A percentile compares a stretch with the other conserved stretches of the same genome.
Conservation (phyloP, 2,329 filamentous ascomycete genomes). For the Neonectria sp. region DNA sequence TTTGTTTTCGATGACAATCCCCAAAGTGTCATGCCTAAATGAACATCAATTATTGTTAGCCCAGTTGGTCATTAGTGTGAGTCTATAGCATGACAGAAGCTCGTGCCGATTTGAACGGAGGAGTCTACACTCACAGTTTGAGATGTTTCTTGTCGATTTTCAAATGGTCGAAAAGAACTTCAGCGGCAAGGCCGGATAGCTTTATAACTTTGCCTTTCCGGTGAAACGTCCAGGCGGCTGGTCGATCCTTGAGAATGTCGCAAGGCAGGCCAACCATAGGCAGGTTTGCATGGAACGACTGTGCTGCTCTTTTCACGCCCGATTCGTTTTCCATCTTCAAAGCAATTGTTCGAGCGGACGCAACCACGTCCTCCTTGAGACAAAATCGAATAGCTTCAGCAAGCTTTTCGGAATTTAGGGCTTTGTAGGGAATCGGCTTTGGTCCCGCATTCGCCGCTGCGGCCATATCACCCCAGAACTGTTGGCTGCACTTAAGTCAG, state of each 20-base stretch:
- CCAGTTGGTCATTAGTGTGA: too few species aligned
- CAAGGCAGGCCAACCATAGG: slow-evolving; percentile 35
- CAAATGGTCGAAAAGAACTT: slow-evolving; percentile 6
- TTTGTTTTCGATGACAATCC: slow-evolving; percentile 20
- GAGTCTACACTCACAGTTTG: background rate
- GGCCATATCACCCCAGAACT: slow-evolving; percentile 39
- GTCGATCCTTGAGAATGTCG: slow-evolving; percentile 18
- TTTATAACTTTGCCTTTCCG: slow-evolving; percentile 3
- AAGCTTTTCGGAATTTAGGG: slow-evolving; percentile 1
- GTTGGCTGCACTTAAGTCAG: slow-evolving; percentile 14
- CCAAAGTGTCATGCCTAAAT: slow-evolving; percentile 12
- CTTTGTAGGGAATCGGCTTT: slow-evolving; percentile 25
- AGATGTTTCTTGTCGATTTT: slow-evolving; percentile 33
- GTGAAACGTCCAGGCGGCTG: slow-evolving; percentile 29
- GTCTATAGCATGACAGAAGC: background rate
- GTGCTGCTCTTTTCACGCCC: slow-evolving; percentile 32
- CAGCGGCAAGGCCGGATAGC: slow-evolving; percentile 34
- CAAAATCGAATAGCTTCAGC: slow-evolving; percentile 25
- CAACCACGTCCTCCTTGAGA: background rate
- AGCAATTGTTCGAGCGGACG: slow-evolving; percentile 16
- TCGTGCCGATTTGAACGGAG: background rate
- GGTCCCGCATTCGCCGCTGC: slow-evolving; percentile 29
- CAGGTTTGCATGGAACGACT: slow-evolving; percentile 38
- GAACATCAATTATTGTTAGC: background rate
- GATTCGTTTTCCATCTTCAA: slow-evolving; percentile 31